Percentiles rank a stretch among this genome's conserved stretches.
phyloP scores from a whole-genome alignment of 768 basidiomycete species.

The Pleurotus cornucopiae region DNA sequence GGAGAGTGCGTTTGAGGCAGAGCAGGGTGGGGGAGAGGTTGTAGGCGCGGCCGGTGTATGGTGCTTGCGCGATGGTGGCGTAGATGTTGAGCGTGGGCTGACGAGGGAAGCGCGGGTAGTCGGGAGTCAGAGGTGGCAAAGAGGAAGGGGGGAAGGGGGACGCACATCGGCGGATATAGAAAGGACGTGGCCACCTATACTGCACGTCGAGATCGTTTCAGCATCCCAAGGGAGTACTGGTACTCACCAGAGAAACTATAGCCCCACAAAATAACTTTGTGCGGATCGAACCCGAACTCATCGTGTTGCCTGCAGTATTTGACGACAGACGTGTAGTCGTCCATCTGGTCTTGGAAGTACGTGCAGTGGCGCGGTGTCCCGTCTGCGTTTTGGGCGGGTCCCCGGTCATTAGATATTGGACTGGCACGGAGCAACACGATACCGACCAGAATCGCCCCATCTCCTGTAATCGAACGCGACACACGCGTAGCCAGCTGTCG shows the following conservation, averaged over 20 bases:
- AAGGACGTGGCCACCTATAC: conserved; percentile 25
- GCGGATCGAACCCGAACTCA: conserved; percentile 25
- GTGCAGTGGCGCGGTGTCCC: conserved; percentile 25
- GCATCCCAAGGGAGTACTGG: too few relatives aligned
- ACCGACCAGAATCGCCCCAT: conserved; percentile 30
- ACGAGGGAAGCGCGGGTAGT: neutral
- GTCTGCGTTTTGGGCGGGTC: conserved; percentile 15
- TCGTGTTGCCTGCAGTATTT: conserved; percentile 24
- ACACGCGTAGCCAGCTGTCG: conserved; percentile 24
- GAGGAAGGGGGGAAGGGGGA: neutral
- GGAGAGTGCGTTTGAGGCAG: conserved; percentile 16
- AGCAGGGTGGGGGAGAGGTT: conserved; percentile 8
- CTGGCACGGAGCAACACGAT: neutral
- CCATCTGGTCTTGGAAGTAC: conserved; percentile 27
- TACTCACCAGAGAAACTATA: conserved; percentile 26
- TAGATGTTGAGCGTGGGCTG: conserved; percentile 21
- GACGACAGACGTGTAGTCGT: conserved; percentile 32
- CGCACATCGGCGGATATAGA: conserved; percentile 25
- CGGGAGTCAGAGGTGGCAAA: neutral
- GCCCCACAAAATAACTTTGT: conserved; percentile 29
- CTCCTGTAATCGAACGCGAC: conserved; percentile 34
- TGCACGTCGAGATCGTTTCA: neutral
- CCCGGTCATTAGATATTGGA: neutral
- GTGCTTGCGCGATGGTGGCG: conserved; percentile 29
- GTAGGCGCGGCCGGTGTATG: conserved; percentile 20